Percentiles rank a stretch among this genome's conserved stretches.
phyloP scores from a whole-genome alignment of 176 grass and related monocot genomes.

The maize (Zea mays) region Zm-B73-REFERENCE-NAM-5.0 NC_050105.1:138433501-138434000 shows the following conservation, averaged over 20 bases:
- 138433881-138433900: too few relatives aligned
- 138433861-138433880: too few relatives aligned
- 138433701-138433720: neutral
- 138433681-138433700: neutral
- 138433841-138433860: too few relatives aligned
- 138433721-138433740: neutral
- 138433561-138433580: neutral
- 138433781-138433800: too few relatives aligned
- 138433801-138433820: too few relatives aligned
- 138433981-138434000: neutral
- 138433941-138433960: too few relatives aligned
- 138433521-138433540: neutral
- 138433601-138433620: slow-evolving; percentile 43
- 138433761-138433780: too few relatives aligned
- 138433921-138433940: too few relatives aligned
- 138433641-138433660: slow-evolving; percentile 20
- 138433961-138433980: neutral
- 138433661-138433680: neutral
- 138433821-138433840: too few relatives aligned
- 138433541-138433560: neutral
- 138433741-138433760: neutral
- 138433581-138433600: slow-evolving; percentile 46
- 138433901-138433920: too few relatives aligned
- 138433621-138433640: neutral
- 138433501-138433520: neutral